phyloP scores from a whole-genome alignment of 257 asterid genomes.

The Asclepias syriaca region DNA sequence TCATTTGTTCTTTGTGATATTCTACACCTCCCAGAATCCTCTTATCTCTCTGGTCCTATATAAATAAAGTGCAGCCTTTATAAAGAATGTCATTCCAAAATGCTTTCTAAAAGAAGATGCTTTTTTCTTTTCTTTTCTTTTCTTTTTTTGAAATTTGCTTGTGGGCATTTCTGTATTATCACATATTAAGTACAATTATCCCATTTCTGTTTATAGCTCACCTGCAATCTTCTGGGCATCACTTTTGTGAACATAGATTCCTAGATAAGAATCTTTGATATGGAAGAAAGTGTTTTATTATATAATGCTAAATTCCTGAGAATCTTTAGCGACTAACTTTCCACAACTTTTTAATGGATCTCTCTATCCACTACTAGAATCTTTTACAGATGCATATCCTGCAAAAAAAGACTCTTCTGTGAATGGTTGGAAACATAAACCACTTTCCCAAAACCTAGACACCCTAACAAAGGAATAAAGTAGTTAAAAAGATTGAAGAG shows the following conservation, averaged over 20 bases:
- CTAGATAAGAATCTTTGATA: background rate
- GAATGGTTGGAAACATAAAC: too few relatives aligned
- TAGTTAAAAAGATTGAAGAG: background rate
- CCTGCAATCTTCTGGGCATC: too few relatives aligned
- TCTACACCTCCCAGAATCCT: background rate
- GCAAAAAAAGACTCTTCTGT: too few relatives aligned
- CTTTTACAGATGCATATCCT: background rate
- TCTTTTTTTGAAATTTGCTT: background rate
- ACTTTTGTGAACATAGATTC: background rate
- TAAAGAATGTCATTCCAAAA: slow-evolving; percentile 1
- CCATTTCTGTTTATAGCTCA: too few relatives aligned
- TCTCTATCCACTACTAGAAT: background rate
- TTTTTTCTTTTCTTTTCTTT: background rate
- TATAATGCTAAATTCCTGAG: background rate
- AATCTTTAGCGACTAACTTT: background rate
- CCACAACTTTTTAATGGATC: background rate
- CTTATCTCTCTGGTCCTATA: background rate
- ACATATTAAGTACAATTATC: too few relatives aligned
- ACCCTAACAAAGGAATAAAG: background rate
- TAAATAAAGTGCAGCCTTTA: background rate
- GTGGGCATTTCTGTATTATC: too few relatives aligned
- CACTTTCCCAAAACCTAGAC: background rate
- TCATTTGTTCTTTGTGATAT: background rate
- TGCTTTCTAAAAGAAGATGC: background rate
- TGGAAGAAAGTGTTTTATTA: too few relatives aligned